Conservation (phyloP, 257 asterid species). For the Jaltomata sinuosa region DNA sequence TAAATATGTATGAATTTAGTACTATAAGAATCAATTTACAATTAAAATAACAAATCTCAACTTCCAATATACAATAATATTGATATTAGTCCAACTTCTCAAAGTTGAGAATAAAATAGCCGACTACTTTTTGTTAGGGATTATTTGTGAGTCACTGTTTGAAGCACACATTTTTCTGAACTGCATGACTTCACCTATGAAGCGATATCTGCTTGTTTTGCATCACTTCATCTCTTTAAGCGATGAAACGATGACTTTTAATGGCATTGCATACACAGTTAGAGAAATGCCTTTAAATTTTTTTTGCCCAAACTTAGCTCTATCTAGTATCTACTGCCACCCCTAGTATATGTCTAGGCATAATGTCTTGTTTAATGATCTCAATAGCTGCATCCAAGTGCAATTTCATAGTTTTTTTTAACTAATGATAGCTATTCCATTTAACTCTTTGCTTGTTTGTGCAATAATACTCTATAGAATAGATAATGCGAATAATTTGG, state of each 20-base stretch:
- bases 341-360: not conserved
- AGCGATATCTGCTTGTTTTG: not conserved
- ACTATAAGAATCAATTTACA: not conserved
- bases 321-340: not conserved
- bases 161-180: not conserved
- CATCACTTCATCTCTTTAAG: not conserved
- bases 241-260: not conserved
- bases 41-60: not conserved
- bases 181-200: too few relatives aligned
- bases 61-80: not conserved
- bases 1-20: not conserved
- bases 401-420: not conserved
- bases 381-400: not conserved
- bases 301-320: not conserved
- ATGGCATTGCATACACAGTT: not conserved
- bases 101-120: not conserved
- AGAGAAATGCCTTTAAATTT: not conserved
- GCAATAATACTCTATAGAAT: not conserved
- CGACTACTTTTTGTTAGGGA: not conserved
- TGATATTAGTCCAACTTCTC: not conserved
- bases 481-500: not conserved
- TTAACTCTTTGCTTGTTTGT: not conserved
- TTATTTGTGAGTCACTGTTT: not conserved
- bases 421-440: not conserved
- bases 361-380: not conserved